Evolutionary conservation across 768 basidiomycete species (phyloP).

Genomic region (Collybia sp.): DNA sequence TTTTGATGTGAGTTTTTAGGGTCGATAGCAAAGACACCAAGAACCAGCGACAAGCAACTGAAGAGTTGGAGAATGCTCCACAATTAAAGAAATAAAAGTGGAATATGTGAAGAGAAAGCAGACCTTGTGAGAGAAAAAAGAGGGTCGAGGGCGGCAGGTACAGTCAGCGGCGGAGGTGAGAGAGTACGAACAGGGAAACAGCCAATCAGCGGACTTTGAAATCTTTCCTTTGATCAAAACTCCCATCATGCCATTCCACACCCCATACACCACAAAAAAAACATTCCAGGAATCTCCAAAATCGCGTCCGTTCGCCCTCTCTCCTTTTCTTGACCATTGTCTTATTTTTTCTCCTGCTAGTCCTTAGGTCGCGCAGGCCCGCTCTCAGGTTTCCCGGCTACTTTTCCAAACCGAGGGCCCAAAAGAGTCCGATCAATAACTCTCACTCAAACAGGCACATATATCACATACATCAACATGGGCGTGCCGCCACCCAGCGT

Average conservation of each 20-base stretch:
- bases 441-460: too few species aligned
- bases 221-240: too few species aligned
- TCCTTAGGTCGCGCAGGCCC: too few species aligned
- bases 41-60: not conserved
- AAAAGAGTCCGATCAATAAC: too few species aligned
- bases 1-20: slow-evolving; percentile 14
- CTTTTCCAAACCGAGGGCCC: too few species aligned
- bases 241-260: too few species aligned
- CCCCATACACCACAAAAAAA: too few species aligned
- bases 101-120: not conserved
- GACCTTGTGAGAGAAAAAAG: slow-evolving; percentile 10
- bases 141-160: slow-evolving; percentile 14
- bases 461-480: not conserved
- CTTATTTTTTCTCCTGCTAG: too few species aligned
- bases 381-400: too few species aligned
- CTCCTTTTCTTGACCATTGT: too few species aligned
- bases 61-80: not conserved
- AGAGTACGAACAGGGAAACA: slow-evolving; percentile 8
- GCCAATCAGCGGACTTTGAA: slow-evolving; percentile 41
- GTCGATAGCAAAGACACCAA: slow-evolving; percentile 2
- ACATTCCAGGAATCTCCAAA: too few species aligned
- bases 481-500: slow-evolving; percentile 6
- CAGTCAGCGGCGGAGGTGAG: slow-evolving; percentile 11
- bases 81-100: not conserved
- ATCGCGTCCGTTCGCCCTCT: too few species aligned